A percentile compares a stretch with the other conserved stretches of the same genome.
phyloP scores from a whole-genome alignment of 2,329 filamentous ascomycete genomes.

The Ophiostoma triangulosporum region DNA sequence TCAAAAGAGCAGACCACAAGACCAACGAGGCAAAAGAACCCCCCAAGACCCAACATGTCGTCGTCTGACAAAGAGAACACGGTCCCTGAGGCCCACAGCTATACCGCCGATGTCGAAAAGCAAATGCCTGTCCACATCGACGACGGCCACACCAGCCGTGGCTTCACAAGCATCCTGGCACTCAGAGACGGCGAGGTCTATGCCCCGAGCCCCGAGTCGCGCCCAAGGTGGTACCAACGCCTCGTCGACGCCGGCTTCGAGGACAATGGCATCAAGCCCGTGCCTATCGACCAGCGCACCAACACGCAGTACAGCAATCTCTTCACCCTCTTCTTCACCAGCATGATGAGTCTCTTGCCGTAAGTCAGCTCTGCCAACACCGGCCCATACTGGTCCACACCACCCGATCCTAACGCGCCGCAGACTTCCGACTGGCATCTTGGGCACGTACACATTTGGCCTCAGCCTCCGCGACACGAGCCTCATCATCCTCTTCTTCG shows the following conservation, averaged over 20 bases:
- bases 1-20: neutral
- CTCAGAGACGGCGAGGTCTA: slow-evolving; percentile 23
- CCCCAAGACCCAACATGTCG: slow-evolving; percentile 5
- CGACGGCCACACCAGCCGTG: neutral
- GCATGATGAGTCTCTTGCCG: slow-evolving; percentile 44
- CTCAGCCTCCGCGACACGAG: slow-evolving; percentile 41
- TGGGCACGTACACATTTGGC: slow-evolving; percentile 39
- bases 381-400: too few species aligned
- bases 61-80: slow-evolving; percentile 4
- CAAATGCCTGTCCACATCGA: slow-evolving; percentile 3
- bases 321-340: slow-evolving; percentile 48
- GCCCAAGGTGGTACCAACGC: slow-evolving; percentile 28
- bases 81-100: neutral
- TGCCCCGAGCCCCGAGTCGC: slow-evolving; percentile 18
- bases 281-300: slow-evolving; percentile 39
- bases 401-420: neutral
- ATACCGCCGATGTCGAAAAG: slow-evolving; percentile 14
- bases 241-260: slow-evolving; percentile 34
- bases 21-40: neutral
- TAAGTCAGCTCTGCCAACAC: too few species aligned
- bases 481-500: slow-evolving; percentile 46
- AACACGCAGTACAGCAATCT: slow-evolving; percentile 40
- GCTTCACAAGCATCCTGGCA: slow-evolving; percentile 14
- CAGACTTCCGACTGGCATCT: slow-evolving; percentile 44
- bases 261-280: slow-evolving; percentile 41